phyloP scores from a whole-genome alignment of 345 rosid genomes.

The Brassica carinata region DNA sequence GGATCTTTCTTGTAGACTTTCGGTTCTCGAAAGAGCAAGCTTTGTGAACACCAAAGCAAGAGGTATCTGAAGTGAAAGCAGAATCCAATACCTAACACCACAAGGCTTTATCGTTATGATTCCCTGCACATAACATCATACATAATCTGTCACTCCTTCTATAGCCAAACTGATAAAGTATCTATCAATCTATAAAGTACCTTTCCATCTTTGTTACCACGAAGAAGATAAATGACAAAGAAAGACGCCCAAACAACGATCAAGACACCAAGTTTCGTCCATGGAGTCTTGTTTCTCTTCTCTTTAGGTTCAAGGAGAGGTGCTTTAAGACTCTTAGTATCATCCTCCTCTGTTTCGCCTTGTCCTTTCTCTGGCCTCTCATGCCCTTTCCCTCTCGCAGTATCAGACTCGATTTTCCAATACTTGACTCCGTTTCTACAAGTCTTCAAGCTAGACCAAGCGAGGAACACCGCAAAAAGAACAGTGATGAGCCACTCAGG shows the following conservation, averaged over 20 bases:
- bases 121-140: slow-evolving; percentile 48
- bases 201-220: slow-evolving; percentile 69
- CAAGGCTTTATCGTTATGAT: slow-evolving; percentile 59
- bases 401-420: slow-evolving; percentile 72
- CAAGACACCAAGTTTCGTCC: slow-evolving; percentile 68
- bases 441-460: slow-evolving; percentile 79
- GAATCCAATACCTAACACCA: slow-evolving; percentile 69
- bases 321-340: slow-evolving; percentile 27
- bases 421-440: slow-evolving; percentile 58
- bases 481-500: slow-evolving; percentile 88
- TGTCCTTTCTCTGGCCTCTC: slow-evolving; percentile 47
- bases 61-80: slow-evolving; percentile 76
- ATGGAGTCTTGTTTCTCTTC: slow-evolving; percentile 43
- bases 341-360: slow-evolving; percentile 43
- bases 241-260: slow-evolving; percentile 75
- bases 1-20: slow-evolving; percentile 29
- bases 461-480: slow-evolving; percentile 68
- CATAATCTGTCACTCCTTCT: neutral
- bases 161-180: neutral
- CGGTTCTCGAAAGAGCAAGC: slow-evolving; percentile 50
- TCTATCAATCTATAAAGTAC: slow-evolving; percentile 27
- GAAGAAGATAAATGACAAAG: slow-evolving; percentile 64
- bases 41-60: slow-evolving; percentile 71
- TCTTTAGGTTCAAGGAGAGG: slow-evolving; percentile 49
- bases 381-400: slow-evolving; percentile 34